Conservation (phyloP, 345 rosid genomes). For the Murraya paniculata region DNA sequence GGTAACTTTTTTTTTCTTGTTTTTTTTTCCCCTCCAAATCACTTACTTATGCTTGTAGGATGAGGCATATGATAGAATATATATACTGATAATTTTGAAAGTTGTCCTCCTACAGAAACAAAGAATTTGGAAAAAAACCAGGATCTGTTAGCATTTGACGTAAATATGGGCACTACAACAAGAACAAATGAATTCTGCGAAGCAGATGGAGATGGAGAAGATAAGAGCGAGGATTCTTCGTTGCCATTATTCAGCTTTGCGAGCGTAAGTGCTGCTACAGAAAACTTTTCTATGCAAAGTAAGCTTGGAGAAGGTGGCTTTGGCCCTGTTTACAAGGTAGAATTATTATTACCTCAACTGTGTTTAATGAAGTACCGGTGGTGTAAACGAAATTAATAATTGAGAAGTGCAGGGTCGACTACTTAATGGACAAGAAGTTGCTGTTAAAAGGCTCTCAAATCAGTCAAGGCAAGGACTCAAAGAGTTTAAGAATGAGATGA, state of each 20-base stretch:
- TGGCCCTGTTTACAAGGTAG: slow-evolving; percentile 27
- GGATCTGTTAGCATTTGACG: slow-evolving; percentile 20
- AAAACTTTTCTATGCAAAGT: slow-evolving; percentile 20
- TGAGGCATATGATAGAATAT: neutral
- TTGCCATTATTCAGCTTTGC: slow-evolving; percentile 27
- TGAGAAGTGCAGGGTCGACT: slow-evolving; percentile 28
- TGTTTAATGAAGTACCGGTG: neutral
- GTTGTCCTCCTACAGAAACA: neutral
- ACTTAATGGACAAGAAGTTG: slow-evolving; percentile 32
- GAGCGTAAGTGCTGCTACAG: slow-evolving; percentile 23
- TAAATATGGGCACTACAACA: neutral
- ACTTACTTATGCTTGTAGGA: neutral
- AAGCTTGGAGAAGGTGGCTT: slow-evolving; percentile 45
- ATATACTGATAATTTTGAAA: too few relatives aligned
- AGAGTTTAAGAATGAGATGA: slow-evolving; percentile 39
- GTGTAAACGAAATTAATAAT: too few relatives aligned
- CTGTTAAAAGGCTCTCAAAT: slow-evolving; percentile 36
- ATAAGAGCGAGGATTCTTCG: neutral
- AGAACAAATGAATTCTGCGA: neutral
- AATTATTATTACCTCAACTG: neutral
- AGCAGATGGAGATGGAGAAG: neutral
- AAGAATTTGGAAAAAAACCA: neutral
- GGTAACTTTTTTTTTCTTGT: neutral
- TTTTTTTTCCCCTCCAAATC: neutral
- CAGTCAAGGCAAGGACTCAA: slow-evolving; percentile 33